phyloP scores from a whole-genome alignment of 148 eudicot genomes.

The Amaranthus palmeri region DNA sequence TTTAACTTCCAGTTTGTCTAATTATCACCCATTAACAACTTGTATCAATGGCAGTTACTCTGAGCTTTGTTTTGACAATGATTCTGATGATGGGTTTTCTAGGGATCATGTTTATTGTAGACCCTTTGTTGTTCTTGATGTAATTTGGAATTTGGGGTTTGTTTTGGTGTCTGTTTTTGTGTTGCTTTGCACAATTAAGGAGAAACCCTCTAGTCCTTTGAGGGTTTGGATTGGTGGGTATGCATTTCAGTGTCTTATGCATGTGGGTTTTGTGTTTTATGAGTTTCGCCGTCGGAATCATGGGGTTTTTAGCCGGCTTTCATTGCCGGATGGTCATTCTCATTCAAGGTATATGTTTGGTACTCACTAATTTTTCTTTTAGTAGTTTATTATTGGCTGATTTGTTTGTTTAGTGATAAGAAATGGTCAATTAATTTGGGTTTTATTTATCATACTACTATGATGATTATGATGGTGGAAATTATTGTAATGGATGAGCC shows the following conservation, averaged over 20 bases:
- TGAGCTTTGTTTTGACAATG: conserved; percentile 24
- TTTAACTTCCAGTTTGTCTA: conserved; percentile 21
- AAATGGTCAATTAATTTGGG: neutral
- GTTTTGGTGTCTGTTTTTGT: conserved; percentile 47
- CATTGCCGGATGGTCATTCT: conserved; percentile 14
- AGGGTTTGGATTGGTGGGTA: conserved; percentile 72
- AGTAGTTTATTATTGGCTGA: neutral
- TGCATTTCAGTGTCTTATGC: conserved; percentile 53
- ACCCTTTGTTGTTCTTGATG: conserved; percentile 52
- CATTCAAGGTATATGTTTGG: conserved; percentile 31
- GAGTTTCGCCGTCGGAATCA: conserved; percentile 38
- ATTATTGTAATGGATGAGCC: conserved; percentile 1
- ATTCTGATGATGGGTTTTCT: conserved; percentile 24
- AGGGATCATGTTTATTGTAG: conserved; percentile 31
- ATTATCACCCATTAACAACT: conserved; percentile 21
- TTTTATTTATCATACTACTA: neutral
- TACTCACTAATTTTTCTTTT: conserved; percentile 4
- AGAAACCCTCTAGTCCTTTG: conserved; percentile 48
- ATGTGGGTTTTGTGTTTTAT: conserved; percentile 48
- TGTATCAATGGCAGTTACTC: conserved; percentile 22
- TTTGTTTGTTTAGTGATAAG: neutral
- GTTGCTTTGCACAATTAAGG: conserved; percentile 36
- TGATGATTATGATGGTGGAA: neutral
- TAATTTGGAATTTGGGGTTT: conserved; percentile 64
- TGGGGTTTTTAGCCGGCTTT: conserved; percentile 12